These are phyloP conservation scores for Rhododendron mucronatum DNA, from an alignment of 148 eudicot genomes.

Conservation along the genomic window DNA sequence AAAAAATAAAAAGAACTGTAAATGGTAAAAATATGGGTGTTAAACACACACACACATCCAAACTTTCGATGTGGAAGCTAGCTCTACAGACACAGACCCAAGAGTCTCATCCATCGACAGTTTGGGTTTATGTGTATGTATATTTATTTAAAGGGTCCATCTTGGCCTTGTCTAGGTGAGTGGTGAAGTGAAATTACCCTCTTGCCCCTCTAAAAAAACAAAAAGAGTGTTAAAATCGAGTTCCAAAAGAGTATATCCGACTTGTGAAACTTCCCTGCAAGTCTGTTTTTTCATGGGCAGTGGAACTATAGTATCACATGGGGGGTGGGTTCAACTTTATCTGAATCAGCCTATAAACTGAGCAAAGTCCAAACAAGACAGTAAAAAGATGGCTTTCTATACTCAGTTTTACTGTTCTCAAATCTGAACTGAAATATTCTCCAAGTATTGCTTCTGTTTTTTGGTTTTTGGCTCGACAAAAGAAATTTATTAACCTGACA, in stretches of 20 bases:
- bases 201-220: too few species aligned
- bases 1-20: too few species aligned
- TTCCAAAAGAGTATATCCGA: not conserved
- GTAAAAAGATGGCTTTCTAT: conserved; percentile 27
- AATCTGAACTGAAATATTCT: conserved; percentile 38
- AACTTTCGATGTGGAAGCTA: too few species aligned
- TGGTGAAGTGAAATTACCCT: too few species aligned
- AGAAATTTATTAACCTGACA: not conserved
- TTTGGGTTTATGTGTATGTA: too few species aligned
- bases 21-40: too few species aligned
- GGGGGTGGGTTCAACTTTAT: conserved; percentile 34
- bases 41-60: too few species aligned
- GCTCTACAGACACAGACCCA: too few species aligned
- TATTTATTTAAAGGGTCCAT: too few species aligned
- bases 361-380: conserved; percentile 14
- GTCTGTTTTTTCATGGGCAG: conserved; percentile 6
- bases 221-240: too few species aligned
- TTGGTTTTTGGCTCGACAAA: not conserved
- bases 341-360: conserved; percentile 3
- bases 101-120: too few species aligned
- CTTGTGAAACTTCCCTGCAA: conserved; percentile 17
- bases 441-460: not conserved
- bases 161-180: too few species aligned
- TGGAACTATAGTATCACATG: conserved; percentile 28
- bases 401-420: conserved; percentile 20